Conservation (phyloP, 1,139 yeast genomes). For the Magnusiomyces fungicola region DNA sequence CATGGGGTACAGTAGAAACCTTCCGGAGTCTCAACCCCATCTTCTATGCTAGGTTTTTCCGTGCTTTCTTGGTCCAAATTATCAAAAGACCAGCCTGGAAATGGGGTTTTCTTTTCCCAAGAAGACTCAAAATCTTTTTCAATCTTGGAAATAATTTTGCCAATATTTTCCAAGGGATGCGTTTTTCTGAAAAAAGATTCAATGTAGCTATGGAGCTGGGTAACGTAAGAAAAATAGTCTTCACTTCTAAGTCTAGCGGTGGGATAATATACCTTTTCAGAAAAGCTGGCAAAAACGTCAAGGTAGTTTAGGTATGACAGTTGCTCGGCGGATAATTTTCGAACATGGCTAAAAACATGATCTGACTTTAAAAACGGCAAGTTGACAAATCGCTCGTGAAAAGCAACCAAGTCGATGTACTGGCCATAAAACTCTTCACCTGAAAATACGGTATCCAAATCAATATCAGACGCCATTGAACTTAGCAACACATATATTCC, state of each 20-base stretch:
- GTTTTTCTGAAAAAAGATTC: slow-evolving; percentile 39
- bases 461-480: slow-evolving; percentile 42
- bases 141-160: slow-evolving; percentile 32
- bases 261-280: slow-evolving; percentile 24
- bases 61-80: slow-evolving; percentile 27
- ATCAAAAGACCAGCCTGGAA: slow-evolving; percentile 21
- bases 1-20: slow-evolving; percentile 54
- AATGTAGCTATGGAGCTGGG: slow-evolving; percentile 42
- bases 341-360: neutral
- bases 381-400: slow-evolving; percentile 47
- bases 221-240: slow-evolving; percentile 41
- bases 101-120: slow-evolving; percentile 23
- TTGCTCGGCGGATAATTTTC: slow-evolving; percentile 14
- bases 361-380: slow-evolving; percentile 28
- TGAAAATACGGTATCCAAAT: slow-evolving; percentile 44
- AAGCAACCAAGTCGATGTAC: slow-evolving; percentile 48
- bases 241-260: slow-evolving; percentile 24
- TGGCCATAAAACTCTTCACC: slow-evolving; percentile 61
- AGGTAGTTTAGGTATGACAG: slow-evolving; percentile 48
- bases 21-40: slow-evolving; percentile 13
- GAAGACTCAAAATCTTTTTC: slow-evolving; percentile 32
- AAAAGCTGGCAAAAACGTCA: slow-evolving; percentile 39
- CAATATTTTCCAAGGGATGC: slow-evolving; percentile 45
- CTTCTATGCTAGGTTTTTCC: slow-evolving; percentile 3
- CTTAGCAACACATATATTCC: slow-evolving; percentile 21